Conservation (phyloP, 1,284 basidiomycete genomes). For the Ustilago curta region DNA sequence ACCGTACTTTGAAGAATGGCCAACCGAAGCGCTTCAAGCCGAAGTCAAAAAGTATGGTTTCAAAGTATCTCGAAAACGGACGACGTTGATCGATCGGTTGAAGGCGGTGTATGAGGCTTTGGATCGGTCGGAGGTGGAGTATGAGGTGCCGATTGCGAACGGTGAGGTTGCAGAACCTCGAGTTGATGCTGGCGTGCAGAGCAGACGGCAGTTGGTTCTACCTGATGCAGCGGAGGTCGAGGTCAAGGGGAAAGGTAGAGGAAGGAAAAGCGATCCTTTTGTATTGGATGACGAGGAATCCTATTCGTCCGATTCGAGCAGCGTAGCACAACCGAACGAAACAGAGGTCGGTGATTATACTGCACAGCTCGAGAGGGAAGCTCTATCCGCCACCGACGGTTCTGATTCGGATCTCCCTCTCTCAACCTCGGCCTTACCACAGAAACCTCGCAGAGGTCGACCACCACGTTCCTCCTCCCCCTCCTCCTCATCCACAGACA, state of each 20-base stretch:
- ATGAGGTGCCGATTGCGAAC: background rate
- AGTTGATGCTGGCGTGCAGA: background rate
- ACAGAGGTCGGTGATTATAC: conserved; percentile 23
- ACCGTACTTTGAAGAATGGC: conserved; percentile 37
- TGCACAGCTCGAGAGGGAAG: conserved; percentile 31
- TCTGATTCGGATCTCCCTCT: conserved; percentile 9
- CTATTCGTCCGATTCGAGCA: background rate
- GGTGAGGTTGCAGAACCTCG: background rate
- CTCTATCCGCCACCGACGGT: conserved; percentile 26
- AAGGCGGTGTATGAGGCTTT: conserved; percentile 33
- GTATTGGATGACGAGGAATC: conserved; percentile 18
- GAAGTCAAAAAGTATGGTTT: conserved; percentile 48
- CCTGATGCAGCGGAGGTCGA: conserved; percentile 1
- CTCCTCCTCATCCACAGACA: conserved; percentile 26
- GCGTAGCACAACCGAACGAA: background rate
- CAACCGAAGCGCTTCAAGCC: conserved; percentile 18
- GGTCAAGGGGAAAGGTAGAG: conserved; percentile 2
- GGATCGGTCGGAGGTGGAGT: conserved; percentile 4
- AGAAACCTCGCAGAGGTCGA: conserved; percentile 5
- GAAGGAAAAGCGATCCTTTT: conserved; percentile 40
- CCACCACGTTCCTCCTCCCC: conserved; percentile 10
- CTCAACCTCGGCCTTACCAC: conserved; percentile 11
- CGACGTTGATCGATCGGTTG: conserved; percentile 41
- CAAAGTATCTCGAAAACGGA: conserved; percentile 32
- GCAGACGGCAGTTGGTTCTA: conserved; percentile 12